Percentiles rank a stretch among this genome's conserved stretches.
These are phyloP conservation scores for Polygonum aviculare DNA, from an alignment of 148 eudicot genomes.

Conservation along the genomic window DNA sequence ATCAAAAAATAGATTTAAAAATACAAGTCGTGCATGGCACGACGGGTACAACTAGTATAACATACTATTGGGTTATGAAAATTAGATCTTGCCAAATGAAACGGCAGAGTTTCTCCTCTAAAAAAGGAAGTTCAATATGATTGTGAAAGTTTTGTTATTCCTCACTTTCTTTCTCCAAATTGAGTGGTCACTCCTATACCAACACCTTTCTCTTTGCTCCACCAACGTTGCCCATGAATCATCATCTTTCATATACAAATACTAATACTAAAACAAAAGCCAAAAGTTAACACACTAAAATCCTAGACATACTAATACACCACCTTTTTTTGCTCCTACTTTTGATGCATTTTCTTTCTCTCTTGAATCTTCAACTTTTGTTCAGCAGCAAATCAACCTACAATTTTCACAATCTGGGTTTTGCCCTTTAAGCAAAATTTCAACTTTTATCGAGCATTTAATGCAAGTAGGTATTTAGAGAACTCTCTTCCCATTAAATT, in stretches of 20 bases:
- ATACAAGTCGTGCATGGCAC: no score
- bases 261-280: neutral
- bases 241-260: neutral
- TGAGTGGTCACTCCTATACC: neutral
- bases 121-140: neutral
- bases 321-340: neutral
- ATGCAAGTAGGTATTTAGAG: neutral
- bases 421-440: neutral
- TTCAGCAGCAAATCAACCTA: neutral
- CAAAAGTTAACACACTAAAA: neutral
- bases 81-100: neutral
- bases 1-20: no score
- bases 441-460: neutral
- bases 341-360: slow-evolving; percentile 4
- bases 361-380: neutral
- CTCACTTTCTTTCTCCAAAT: neutral
- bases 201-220: slow-evolving; percentile 4
- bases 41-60: no score
- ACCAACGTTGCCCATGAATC: slow-evolving; percentile 1
- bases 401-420: no score
- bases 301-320: neutral
- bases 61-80: neutral
- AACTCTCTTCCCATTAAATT: neutral
- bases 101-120: neutral
- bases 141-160: neutral